phyloP scores from a whole-genome alignment of 768 basidiomycete genomes.

The Candolleomyces aberdarensis region DNA sequence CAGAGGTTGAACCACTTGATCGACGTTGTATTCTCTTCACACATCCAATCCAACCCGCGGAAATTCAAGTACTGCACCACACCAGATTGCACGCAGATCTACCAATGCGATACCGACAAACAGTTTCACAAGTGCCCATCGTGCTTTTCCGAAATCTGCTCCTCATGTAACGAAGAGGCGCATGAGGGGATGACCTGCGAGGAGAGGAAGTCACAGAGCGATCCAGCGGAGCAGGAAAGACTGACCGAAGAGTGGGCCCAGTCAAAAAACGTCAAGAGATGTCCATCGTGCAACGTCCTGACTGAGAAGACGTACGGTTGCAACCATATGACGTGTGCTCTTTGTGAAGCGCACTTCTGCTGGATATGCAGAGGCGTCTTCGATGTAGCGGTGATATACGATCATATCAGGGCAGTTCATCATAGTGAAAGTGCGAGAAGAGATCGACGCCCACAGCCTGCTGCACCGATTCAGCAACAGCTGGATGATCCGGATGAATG shows the following conservation, averaged over 20 bases:
- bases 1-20: conserved; percentile 50
- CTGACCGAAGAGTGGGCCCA: conserved; percentile 38
- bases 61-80: conserved; percentile 69
- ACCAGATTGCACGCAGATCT: conserved; percentile 69
- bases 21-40: conserved; percentile 51
- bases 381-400: conserved; percentile 9
- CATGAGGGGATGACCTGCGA: conserved; percentile 54
- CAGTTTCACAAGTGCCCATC: conserved; percentile 46
- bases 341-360: conserved; percentile 42
- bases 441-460: too few relatives aligned
- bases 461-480: too few relatives aligned
- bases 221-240: conserved; percentile 37
- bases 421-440: background rate
- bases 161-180: conserved; percentile 43
- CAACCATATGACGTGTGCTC: conserved; percentile 50
- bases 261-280: conserved; percentile 38
- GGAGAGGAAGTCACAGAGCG: conserved; percentile 28
- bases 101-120: conserved; percentile 31
- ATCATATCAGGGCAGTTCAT: conserved; percentile 11
- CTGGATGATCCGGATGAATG: too few relatives aligned
- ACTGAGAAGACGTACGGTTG: conserved; percentile 53
- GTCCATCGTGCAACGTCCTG: conserved; percentile 41
- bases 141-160: conserved; percentile 47
- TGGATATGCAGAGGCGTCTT: conserved; percentile 16
- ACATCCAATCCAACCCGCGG: conserved; percentile 52